A percentile compares a stretch with the other conserved stretches of the same genome.
Evolutionary conservation across 1,139 yeast species (phyloP).

Genomic region (Debaryomyces udenii): DNA sequence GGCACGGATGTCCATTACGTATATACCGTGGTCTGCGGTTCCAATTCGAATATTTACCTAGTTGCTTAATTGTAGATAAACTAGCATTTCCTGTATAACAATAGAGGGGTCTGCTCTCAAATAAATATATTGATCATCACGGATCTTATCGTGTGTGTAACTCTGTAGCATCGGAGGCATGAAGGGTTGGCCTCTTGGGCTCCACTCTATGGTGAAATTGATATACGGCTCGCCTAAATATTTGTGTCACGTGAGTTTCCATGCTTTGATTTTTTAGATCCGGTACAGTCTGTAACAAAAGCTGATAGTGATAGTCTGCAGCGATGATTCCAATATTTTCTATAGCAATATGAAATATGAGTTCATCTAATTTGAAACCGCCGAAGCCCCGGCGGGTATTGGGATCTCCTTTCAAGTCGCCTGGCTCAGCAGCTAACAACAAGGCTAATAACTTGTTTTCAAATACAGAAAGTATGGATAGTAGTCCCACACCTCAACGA

Average conservation of each 20-base stretch:
- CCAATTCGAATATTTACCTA: slow-evolving; percentile 4
- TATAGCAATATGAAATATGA: slow-evolving; percentile 3
- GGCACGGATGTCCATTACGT: slow-evolving; percentile 1
- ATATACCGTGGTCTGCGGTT: background rate
- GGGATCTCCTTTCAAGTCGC: slow-evolving; percentile 30
- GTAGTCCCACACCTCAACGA: slow-evolving; percentile 7
- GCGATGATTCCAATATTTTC: background rate
- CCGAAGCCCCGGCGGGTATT: slow-evolving; percentile 25
- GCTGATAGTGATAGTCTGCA: too few relatives aligned
- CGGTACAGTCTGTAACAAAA: too few relatives aligned
- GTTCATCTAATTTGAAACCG: slow-evolving; percentile 5
- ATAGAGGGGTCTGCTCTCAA: background rate
- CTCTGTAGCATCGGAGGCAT: too few relatives aligned
- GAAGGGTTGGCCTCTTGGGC: too few relatives aligned
- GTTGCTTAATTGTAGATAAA: slow-evolving; percentile 10
- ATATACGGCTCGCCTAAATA: too few relatives aligned
- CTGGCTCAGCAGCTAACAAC: slow-evolving; percentile 15
- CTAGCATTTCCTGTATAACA: slow-evolving; percentile 9
- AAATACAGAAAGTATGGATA: slow-evolving; percentile 4
- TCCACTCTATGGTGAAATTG: too few relatives aligned
- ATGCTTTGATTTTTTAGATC: background rate
- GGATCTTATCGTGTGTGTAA: too few relatives aligned
- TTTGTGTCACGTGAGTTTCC: too few relatives aligned
- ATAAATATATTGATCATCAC: too few relatives aligned
- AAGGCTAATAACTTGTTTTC: slow-evolving; percentile 7